Conservation (phyloP, 2,329 filamentous ascomycete species). For the Clarireedia paspali region DNA sequence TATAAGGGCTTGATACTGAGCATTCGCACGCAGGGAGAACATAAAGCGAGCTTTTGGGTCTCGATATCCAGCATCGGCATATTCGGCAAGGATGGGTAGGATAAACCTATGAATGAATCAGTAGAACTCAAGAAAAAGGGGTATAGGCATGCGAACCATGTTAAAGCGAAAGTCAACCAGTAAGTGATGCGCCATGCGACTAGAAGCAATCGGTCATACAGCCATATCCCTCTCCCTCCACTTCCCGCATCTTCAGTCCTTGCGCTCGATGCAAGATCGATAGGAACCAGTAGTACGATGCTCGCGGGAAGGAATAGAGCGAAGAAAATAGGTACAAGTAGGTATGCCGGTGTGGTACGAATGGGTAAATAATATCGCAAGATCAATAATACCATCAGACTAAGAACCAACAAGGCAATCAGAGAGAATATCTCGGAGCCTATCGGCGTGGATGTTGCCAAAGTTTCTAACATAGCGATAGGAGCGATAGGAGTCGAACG, state of each 20-base stretch:
- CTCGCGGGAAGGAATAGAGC: constrained; percentile 88
- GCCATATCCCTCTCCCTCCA: constrained; percentile 80
- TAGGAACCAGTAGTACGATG: constrained; percentile 86
- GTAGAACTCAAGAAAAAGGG: background rate
- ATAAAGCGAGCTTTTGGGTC: constrained; percentile 73
- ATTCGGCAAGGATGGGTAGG: constrained; percentile 87
- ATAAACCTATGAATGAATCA: constrained; percentile 57
- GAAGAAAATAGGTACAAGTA: constrained; percentile 88
- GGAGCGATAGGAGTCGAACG: background rate
- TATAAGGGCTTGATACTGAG: constrained; percentile 77
- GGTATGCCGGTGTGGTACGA: constrained; percentile 81
- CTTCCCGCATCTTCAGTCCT: constrained; percentile 61
- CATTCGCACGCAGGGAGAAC: constrained; percentile 83
- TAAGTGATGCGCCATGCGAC: constrained; percentile 94
- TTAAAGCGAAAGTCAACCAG: constrained; percentile 92
- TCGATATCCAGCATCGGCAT: constrained; percentile 87
- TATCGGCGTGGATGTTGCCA: constrained; percentile 53
- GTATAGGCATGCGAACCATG: constrained; percentile 55
- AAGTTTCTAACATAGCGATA: constrained; percentile 23
- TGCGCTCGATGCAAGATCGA: constrained; percentile 86
- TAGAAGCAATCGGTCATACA: constrained; percentile 68
- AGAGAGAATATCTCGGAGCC: constrained; percentile 74
- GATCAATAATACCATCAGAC: constrained; percentile 70
- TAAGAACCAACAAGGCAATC: constrained; percentile 65
- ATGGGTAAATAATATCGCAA: constrained; percentile 86